Evolutionary conservation across 768 basidiomycete species (phyloP), one percentile per base, ranked within the genome.

Genomic region (Boletus vermiculosoides): DNA sequence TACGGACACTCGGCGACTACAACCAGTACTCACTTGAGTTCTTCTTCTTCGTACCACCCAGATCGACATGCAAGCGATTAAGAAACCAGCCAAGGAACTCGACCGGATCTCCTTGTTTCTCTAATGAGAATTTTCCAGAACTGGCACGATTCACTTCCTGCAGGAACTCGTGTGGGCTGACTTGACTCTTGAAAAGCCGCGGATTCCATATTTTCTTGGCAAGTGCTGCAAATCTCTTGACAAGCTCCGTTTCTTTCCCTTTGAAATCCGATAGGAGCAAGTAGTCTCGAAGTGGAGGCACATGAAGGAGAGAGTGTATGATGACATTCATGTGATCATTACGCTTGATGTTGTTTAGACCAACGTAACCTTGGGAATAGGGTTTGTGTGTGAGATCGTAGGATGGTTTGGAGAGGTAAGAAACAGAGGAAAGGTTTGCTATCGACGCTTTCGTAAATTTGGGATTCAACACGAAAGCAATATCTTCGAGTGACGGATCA

Each of bases 321-420:
- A 98, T 85, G 60, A 97, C 95, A 70, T 98, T 99, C 84, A 97
- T 88, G 69, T 97, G 94, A 70, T 98, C 96, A 72, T 98, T 96
- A 65, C 84, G 78, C 74, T 97, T 96, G 78, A 99, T 96, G 71
- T 99, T 94, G 78, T 99, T 98, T 50, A 99, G 79, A 45, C 97
- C 97, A 68, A 98, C 86, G 72, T 91, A 98, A 2, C 97, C 97
- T 52, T 95, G 90, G 47, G 90, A 74, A 74, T 98, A 99, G 25
- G 91, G 81, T 59, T 86, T 87, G 44, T 83, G 83, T 7, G 81
- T 71, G 45, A 99, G 82, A 68, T 98, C 96, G 67, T 93, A 96
- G 2, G 92, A 93, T 18, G 86, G 84, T 66, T 87, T 88, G 13
- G 79, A 71, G 16, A 90, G 75, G 66, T 85, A 83, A 3, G 77